Conservation (phyloP, 2,329 filamentous ascomycete genomes). For the Fusarium musae region DNA sequence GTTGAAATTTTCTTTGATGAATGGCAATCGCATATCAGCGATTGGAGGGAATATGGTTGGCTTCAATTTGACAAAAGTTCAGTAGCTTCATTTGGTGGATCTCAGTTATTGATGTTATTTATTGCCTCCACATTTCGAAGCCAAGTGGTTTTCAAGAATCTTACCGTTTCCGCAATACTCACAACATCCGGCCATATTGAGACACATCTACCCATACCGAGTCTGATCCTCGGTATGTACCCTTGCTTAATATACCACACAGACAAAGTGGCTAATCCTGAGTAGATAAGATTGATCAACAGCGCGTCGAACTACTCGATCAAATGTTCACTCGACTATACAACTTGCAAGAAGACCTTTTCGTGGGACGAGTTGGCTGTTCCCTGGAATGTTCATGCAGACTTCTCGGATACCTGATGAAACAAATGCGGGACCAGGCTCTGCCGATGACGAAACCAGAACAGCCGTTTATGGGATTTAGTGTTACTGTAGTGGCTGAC, state of each 20-base stretch:
- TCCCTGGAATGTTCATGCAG: not conserved
- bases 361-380: not conserved
- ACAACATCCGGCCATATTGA: not conserved
- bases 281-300: not conserved
- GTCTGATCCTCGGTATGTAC: not conserved
- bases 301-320: not conserved
- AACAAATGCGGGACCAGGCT: not conserved
- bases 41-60: not conserved
- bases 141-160: not conserved
- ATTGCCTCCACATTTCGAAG: not conserved
- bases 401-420: not conserved
- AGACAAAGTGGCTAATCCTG: not conserved
- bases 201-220: not conserved
- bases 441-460: not conserved
- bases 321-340: not conserved
- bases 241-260: not conserved
- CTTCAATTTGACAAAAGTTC: rapidly evolving
- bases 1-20: not conserved
- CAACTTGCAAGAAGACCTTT: not conserved
- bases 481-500: rapidly evolving
- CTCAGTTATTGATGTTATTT: not conserved
- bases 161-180: not conserved
- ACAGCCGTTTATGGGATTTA: not conserved
- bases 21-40: not conserved
- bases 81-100: not conserved